Evolutionary conservation across 2,329 filamentous ascomycete genomes (phyloP).

Genomic region (Beauveria sp.): DNA sequence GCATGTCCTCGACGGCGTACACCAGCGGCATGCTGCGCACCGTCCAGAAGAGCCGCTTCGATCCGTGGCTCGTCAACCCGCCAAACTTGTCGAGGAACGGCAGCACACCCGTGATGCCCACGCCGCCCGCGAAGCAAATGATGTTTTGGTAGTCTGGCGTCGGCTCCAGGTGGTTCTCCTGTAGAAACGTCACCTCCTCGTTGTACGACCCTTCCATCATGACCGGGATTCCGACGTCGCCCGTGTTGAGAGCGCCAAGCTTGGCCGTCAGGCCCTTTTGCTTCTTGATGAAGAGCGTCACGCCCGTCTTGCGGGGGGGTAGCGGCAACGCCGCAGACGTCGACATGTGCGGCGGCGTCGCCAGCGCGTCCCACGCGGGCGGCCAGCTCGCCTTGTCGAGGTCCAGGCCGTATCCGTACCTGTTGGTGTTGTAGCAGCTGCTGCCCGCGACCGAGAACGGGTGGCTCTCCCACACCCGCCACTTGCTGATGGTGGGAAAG

Average conservation of each 20-base stretch:
- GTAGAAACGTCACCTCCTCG: slow-evolving; percentile 12
- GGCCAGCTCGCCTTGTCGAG: not conserved
- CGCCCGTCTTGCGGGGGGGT: slow-evolving; percentile 5
- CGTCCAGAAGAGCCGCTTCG: slow-evolving; percentile 18
- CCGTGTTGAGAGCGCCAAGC: slow-evolving; percentile 6
- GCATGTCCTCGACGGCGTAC: slow-evolving; percentile 15
- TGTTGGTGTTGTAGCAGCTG: not conserved
- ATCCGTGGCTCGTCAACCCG: slow-evolving; percentile 11
- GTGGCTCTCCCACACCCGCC: slow-evolving; percentile 24
- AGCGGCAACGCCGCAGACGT: not conserved
- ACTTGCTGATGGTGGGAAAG: slow-evolving; percentile 19
- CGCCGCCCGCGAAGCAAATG: slow-evolving; percentile 23
- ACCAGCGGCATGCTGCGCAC: slow-evolving; percentile 16
- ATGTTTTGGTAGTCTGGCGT: slow-evolving; percentile 18
- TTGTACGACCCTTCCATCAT: slow-evolving; percentile 18
- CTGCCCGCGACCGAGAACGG: slow-evolving; percentile 20
- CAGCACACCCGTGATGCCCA: slow-evolving; percentile 23
- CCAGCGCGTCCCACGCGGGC: not conserved
- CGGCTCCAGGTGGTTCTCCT: slow-evolving; percentile 12
- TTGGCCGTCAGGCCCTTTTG: slow-evolving; percentile 12
- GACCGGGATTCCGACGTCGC: slow-evolving; percentile 14
- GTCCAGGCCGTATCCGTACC: not conserved
- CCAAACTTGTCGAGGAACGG: slow-evolving; percentile 16
- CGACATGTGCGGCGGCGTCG: not conserved
- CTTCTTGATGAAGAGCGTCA: slow-evolving; percentile 14